phyloP scores from a whole-genome alignment of 768 basidiomycete species.

The Termitomyces sp. region DNA sequence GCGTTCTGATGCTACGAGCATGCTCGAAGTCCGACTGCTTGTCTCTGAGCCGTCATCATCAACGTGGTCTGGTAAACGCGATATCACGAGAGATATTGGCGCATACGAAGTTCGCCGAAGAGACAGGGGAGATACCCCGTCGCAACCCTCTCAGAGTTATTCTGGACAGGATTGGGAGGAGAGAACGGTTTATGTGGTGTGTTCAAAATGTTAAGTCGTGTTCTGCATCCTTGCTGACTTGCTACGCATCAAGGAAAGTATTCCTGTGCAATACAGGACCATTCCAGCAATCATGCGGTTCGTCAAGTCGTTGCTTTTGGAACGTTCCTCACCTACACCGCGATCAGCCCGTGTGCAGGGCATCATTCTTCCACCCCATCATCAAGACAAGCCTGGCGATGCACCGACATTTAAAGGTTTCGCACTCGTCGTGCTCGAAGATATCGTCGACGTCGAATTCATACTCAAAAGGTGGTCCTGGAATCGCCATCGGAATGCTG shows the following conservation, averaged over 20 bases:
- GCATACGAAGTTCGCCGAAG: constrained; percentile 64
- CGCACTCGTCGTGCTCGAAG: constrained; percentile 56
- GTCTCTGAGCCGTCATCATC: constrained; percentile 37
- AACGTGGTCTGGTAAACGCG: constrained; percentile 21
- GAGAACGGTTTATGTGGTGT: constrained; percentile 63
- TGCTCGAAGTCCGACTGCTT: constrained; percentile 58
- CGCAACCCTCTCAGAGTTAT: constrained; percentile 16
- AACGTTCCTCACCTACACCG: constrained; percentile 4
- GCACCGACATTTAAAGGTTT: constrained; percentile 67
- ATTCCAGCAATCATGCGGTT: constrained; percentile 46
- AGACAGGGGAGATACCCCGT: constrained; percentile 27
- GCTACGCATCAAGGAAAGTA: constrained; percentile 52
- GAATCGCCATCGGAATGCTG: constrained; percentile 22
- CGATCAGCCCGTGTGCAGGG: constrained; percentile 35
- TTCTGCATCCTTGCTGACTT: neutral
- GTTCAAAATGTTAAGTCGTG: constrained; percentile 14
- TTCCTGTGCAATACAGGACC: constrained; percentile 50
- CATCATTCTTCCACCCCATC: constrained; percentile 56
- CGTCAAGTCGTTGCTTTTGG: constrained; percentile 27
- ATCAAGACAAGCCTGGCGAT: constrained; percentile 51
- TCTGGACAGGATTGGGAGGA: constrained; percentile 52
- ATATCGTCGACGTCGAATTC: constrained; percentile 29
- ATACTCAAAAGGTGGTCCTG: constrained; percentile 60
- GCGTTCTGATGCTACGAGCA: constrained; percentile 37
- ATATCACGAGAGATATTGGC: constrained; percentile 27